phyloP scores from a whole-genome alignment of 352 stramenopile genomes.

The Thalassiosira mediterranea region DNA sequence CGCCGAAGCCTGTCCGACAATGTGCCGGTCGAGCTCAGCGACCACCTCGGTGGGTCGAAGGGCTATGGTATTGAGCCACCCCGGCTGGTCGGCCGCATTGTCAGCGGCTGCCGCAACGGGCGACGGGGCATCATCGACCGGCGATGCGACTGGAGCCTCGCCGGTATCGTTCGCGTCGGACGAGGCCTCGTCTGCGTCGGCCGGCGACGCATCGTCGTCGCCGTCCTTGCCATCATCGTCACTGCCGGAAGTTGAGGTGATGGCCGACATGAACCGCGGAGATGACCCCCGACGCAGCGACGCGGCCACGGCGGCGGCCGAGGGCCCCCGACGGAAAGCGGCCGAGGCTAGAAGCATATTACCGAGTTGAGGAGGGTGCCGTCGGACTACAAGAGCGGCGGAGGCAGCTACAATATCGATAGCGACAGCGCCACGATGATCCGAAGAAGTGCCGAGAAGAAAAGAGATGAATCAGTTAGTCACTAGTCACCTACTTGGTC shows the following conservation, averaged over 20 bases:
- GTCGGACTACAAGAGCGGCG: too few species aligned
- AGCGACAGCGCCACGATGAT: too few species aligned
- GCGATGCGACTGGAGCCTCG: constrained; percentile 1
- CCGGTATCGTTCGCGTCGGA: not conserved
- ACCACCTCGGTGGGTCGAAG: constrained; percentile 90
- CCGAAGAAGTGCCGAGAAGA: too few species aligned
- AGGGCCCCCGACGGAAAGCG: constrained; percentile 13
- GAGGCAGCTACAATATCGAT: too few species aligned
- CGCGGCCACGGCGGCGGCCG: not conserved
- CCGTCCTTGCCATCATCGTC: constrained; percentile 15
- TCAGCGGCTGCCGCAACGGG: not conserved
- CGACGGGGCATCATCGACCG: constrained; percentile 1
- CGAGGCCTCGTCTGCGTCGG: constrained; percentile 1
- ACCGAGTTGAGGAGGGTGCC: too few species aligned
- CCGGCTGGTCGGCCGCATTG: constrained; percentile 6
- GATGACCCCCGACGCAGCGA: constrained; percentile 13
- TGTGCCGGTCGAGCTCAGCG: constrained; percentile 95
- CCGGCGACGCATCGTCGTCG: too few species aligned
- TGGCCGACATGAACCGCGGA: constrained; percentile 22
- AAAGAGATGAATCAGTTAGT: too few species aligned
- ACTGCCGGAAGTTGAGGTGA: constrained; percentile 1
- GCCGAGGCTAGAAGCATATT: constrained; percentile 21
- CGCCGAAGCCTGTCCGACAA: constrained; percentile 95
- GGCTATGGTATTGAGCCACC: constrained; percentile 33
- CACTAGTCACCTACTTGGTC: too few species aligned